Base-by-base conservation (phyloP, 352 stramenopile species). In the Globisporangium echinulatum region DNA sequence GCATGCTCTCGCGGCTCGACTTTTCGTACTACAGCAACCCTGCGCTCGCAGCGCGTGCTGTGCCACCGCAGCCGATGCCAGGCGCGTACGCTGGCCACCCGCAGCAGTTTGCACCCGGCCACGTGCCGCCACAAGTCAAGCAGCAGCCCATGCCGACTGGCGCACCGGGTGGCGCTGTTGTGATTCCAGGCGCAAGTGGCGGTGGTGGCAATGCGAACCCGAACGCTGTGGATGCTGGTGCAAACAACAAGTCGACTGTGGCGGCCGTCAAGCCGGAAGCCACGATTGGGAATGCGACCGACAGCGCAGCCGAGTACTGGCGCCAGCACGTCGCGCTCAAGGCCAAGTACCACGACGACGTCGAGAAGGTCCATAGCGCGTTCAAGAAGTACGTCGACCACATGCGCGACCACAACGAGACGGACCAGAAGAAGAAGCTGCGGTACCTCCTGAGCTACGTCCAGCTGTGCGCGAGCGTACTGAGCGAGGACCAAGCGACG, bases 331-430 rank as follows among this genome's bases (percentile, higher is more conserved):
- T 75, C 14, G 77, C 80, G 39, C 68, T 93, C 19, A 88, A 89
- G 59, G 68, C 74, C 51, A 93, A 93, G 64, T 89, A 91, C 64
- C 75, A 88, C 39, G 77, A 85, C 53, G 81, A 93, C 49, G 83
- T 91, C n/a, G 81, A 89, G 47, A 93, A 90, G 48, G 83, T 93
- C 9, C 83, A 93, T 68, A 91, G 71, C 40, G 83, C 83, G 14
- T 93, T 93, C 60, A 90, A 91, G 64, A 93, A 93, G 61, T 91
- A 91, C 53, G 83, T 93, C 14, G 83, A 93, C 67, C 83, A 93
- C 64, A 91, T 93, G 83, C 90, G 88, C 56, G 81, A 87, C 60
- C 81, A 91, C 42, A 84, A 89, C 58, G 83, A 91, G 62, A 93
- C 79, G 10, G 83, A 93, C 61, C 83, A 93, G 62, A 93, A 91